Percentiles rank a stretch among this genome's conserved stretches.
Conservation (phyloP, 2,329 filamentous ascomycete genomes). For the Cytospora paraplurivora region DNA sequence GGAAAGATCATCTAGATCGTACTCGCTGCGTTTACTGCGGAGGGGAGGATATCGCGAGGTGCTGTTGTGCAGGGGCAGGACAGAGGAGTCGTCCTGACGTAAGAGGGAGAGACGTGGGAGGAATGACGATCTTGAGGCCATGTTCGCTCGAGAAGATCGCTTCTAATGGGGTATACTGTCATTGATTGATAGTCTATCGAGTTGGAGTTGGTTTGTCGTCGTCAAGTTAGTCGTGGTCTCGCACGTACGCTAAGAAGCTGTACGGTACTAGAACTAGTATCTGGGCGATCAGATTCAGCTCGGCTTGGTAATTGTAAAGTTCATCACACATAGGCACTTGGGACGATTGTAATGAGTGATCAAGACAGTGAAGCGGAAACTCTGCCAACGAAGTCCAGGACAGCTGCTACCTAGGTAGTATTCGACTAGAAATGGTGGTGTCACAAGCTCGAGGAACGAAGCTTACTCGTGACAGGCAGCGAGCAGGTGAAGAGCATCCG, state of each 20-base stretch:
- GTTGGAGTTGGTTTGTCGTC: neutral
- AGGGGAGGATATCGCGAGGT: conserved; percentile 31
- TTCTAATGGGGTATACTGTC: neutral
- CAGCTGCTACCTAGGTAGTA: neutral
- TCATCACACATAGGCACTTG: neutral
- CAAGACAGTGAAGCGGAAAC: neutral
- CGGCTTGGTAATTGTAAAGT: too few relatives aligned
- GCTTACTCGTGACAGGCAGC: neutral
- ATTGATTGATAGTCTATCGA: neutral
- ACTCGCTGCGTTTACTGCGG: conserved; percentile 38
- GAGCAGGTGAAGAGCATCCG: neutral
- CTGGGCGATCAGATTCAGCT: neutral
- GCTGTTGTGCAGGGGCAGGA: conserved; percentile 35
- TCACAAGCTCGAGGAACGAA: conserved; percentile 1
- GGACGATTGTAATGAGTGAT: neutral
- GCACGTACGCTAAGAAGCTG: neutral
- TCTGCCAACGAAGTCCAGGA: neutral
- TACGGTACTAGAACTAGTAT: neutral
- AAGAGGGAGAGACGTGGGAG: conserved; percentile 37
- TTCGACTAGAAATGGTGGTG: neutral
- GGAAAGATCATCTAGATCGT: conserved; percentile 39
- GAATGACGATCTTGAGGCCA: conserved; percentile 36
- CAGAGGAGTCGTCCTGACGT: conserved; percentile 31
- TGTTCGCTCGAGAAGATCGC: conserved; percentile 10
- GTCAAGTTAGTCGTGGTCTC: neutral